These are phyloP conservation scores for Tuber umbilicatum DNA, from an alignment of 495 filamentous ascomycete species.

Conservation along the genomic window DNA sequence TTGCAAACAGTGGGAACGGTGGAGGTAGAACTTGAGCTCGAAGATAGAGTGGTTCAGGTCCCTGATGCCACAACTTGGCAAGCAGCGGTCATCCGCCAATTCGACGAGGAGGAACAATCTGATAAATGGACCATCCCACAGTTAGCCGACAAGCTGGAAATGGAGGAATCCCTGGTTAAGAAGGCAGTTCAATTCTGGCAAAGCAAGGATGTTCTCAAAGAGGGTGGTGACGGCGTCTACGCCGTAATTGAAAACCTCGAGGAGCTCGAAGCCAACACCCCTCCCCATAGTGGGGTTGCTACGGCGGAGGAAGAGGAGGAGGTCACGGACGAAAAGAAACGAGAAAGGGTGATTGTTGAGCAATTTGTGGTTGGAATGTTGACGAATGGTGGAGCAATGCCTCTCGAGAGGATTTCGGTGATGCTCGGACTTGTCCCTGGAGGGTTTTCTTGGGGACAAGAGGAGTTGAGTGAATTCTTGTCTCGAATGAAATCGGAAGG, in stretches of 20 bases:
- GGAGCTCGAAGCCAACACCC: slow-evolving; percentile 46
- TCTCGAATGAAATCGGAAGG: slow-evolving; percentile 29
- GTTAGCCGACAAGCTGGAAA: slow-evolving; percentile 60
- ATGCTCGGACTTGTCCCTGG: slow-evolving; percentile 87
- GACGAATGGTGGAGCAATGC: slow-evolving; percentile 80
- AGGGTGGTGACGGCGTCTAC: slow-evolving; percentile 51
- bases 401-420: slow-evolving; percentile 72
- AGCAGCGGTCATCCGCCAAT: slow-evolving; percentile 83
- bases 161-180: slow-evolving; percentile 68
- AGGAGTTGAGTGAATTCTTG: slow-evolving; percentile 71
- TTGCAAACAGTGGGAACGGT: slow-evolving; percentile 74
- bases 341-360: slow-evolving; percentile 75
- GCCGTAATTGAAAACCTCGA: slow-evolving; percentile 60
- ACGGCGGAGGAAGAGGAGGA: slow-evolving; percentile 52
- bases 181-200: slow-evolving; percentile 82
- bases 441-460: slow-evolving; percentile 71
- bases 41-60: slow-evolving; percentile 63
- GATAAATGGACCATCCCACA: slow-evolving; percentile 50
- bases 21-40: slow-evolving; percentile 71
- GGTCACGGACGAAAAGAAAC: slow-evolving; percentile 64
- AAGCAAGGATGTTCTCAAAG: slow-evolving; percentile 65
- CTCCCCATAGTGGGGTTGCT: slow-evolving; percentile 44
- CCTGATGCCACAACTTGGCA: slow-evolving; percentile 78
- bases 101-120: slow-evolving; percentile 50
- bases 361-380: slow-evolving; percentile 91